Evolutionary conservation across 768 basidiomycete species (phyloP), one percentile per base, ranked within the genome.

Genomic region (Goffeauzyma gilvescens): DNA sequence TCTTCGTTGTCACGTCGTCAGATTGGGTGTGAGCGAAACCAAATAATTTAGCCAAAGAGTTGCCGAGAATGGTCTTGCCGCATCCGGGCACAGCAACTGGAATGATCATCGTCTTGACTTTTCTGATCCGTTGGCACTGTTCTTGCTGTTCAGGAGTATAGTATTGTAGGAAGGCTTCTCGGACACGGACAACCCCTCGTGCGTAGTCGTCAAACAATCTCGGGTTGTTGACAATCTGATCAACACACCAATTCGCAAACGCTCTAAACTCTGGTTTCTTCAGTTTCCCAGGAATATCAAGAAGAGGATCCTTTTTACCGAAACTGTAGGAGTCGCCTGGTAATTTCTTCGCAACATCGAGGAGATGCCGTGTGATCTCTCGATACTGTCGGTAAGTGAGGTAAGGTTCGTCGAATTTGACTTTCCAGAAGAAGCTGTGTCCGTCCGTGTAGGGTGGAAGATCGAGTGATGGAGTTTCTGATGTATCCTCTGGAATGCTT

Each of bases 391-490:
- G 79, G 65, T 93, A 96, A 76, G 90, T 89, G 72, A 95, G 77
- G 60, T 98, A 98, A 2, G 90, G 90, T 57, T 96, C 85, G 63
- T 96, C 87, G 63, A 95, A 96, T 61, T 98, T 98, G 67, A 96
- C 72, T 60, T 98, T 98, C 76, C 93, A 96, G 72, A 98, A 95
- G 70, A 95, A 90, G 0, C 84, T 79, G 2, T 80, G 75, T 23
- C 79, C 83, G 1, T 76, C 64, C 0, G 69, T 60, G 57, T 95
- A 93, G 0, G 86, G 87, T 21, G 66, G 66, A n/a, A n/a, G n/a
- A n/a, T n/a, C n/a, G n/a, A n/a, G n/a, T n/a, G n/a, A n/a, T n/a
- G n/a, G n/a, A n/a, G n/a, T n/a, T 17, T 49, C 46, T 9, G 30
- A 28, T 8, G 28, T 33, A 31, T 43, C 32, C 5, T 10, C 25